Base-by-base conservation (phyloP, 495 filamentous ascomycete genomes). In the Coniosporium apollinis region DNA sequence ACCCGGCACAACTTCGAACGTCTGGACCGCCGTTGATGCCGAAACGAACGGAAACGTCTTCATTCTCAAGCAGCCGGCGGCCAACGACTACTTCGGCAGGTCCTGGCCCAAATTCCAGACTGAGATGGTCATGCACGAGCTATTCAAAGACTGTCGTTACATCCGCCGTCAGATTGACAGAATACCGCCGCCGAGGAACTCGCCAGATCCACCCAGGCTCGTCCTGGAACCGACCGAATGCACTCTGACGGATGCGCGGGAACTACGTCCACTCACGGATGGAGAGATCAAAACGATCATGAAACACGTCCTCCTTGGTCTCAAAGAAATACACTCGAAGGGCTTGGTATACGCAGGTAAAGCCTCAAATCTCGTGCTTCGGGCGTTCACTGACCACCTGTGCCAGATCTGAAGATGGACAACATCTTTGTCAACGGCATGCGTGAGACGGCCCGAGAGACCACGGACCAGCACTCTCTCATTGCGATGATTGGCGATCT, bases 391-490 rank as follows among this genome's bases (percentile, higher is more conserved):
- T n/a, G n/a, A n/a, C n/a, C n/a, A n/a, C n/a, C n/a, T n/a, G n/a
- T n/a, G n/a, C n/a, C n/a, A n/a, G 41, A 43, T 21, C 25, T 43
- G n/a, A 43, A 43, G 36, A 43, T 43, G 41, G 25, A 43, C 22
- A 43, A 43, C 18, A 35, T 43, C 34, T 37, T 43, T 34, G 10
- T 43, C 35, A 34, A 34, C 19, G 36, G 36, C 30, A 38, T 43
- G 21, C 13, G 29, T 24, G 14, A 30, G 10, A 30, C 24, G 7
- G n/a, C 41, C 2, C 17, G 17, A 6, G 29, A 34, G 14, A n/a
- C 17, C 28, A 25, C n/a, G n/a, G n/a, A n/a, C n/a, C n/a, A n/a
- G n/a, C n/a, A 8, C n/a, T 19, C 31, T 10, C 16, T 43, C 4
- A 8, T 15, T 4, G 26, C 30, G 21, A 43, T 38, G 19, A 34